phyloP scores from a whole-genome alignment of 2,329 filamentous ascomycete genomes.

The Pseudovirgaria hyperparasitica region DNA sequence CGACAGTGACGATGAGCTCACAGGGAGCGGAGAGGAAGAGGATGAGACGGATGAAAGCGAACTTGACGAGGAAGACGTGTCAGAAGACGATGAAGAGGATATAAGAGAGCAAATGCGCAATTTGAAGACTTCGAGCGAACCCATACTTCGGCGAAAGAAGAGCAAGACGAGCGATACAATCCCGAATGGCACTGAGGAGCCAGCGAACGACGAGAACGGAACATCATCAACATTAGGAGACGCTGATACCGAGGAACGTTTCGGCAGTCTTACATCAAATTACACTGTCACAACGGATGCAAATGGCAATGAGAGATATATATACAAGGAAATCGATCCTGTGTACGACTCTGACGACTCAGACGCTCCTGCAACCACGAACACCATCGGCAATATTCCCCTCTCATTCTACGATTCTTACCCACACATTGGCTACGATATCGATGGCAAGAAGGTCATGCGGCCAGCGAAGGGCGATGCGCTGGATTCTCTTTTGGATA shows the following conservation, averaged over 20 bases:
- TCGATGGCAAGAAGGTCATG: constrained; percentile 97
- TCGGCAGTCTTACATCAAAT: constrained; percentile 29
- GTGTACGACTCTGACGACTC: constrained; percentile 94
- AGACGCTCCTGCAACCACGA: constrained; percentile 63
- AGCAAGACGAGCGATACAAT: constrained; percentile 9
- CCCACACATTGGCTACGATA: constrained; percentile 96
- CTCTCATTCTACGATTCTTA: constrained; percentile 94
- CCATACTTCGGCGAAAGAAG: constrained; percentile 8
- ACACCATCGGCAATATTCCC: constrained; percentile 93
- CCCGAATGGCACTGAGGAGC: constrained; percentile 6
- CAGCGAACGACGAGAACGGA: background rate
- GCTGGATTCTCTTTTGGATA: constrained; percentile 84
- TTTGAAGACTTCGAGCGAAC: constrained; percentile 22
- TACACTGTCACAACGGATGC: constrained; percentile 62
- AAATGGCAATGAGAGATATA: constrained; percentile 78
- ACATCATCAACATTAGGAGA: constrained; percentile 5
- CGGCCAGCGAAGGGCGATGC: constrained; percentile 89
- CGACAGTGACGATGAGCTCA: constrained; percentile 9
- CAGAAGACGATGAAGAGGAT: constrained; percentile 27
- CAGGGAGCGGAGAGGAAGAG: constrained; percentile 8
- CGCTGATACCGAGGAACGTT: constrained; percentile 11
- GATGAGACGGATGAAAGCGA: constrained; percentile 23
- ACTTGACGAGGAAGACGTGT: constrained; percentile 26
- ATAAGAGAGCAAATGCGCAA: constrained; percentile 32
- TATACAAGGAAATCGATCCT: constrained; percentile 88